Conservation (phyloP, 1,139 yeast genomes). For the Hemisphaericaspora xylanilytica region DNA sequence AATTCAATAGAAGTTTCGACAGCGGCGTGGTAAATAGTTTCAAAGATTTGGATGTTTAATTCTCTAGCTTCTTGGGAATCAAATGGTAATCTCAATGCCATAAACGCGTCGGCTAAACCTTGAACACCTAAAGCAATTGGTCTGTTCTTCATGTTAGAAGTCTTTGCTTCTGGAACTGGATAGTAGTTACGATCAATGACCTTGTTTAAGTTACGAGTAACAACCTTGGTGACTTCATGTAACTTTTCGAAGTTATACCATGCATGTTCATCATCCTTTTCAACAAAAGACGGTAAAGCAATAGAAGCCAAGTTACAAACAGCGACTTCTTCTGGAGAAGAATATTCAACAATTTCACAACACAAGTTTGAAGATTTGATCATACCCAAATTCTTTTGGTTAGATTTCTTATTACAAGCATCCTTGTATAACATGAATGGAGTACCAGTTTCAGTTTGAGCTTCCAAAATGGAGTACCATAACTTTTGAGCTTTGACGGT, state of each 20-base stretch:
- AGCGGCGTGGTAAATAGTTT: constrained; percentile 60
- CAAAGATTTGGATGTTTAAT: constrained; percentile 57
- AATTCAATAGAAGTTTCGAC: constrained; percentile 56
- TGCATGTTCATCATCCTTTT: constrained; percentile 33
- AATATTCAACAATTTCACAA: constrained; percentile 87
- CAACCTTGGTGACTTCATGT: constrained; percentile 53
- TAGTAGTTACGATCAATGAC: constrained; percentile 57
- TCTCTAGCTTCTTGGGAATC: constrained; percentile 56
- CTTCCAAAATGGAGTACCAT: constrained; percentile 83
- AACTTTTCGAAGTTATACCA: constrained; percentile 56
- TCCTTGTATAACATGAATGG: constrained; percentile 92
- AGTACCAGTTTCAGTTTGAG: constrained; percentile 91
- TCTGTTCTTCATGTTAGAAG: constrained; percentile 54
- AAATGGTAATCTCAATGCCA: constrained; percentile 55
- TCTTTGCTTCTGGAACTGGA: constrained; percentile 53
- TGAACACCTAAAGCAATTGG: constrained; percentile 66
- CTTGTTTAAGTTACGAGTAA: constrained; percentile 53
- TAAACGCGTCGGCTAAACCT: constrained; percentile 60
- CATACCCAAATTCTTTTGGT: constrained; percentile 83
- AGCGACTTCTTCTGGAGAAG: constrained; percentile 84
- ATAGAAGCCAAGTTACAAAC: constrained; percentile 89
- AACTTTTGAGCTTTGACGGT: constrained; percentile 82
- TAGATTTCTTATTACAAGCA: constrained; percentile 77
- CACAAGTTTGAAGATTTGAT: constrained; percentile 88
- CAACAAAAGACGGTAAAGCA: constrained; percentile 73